Evolutionary conservation across 2,329 filamentous ascomycete genomes (phyloP), one percentile per base, ranked within the genome.

Genomic region (Hypoxylon sp.): DNA sequence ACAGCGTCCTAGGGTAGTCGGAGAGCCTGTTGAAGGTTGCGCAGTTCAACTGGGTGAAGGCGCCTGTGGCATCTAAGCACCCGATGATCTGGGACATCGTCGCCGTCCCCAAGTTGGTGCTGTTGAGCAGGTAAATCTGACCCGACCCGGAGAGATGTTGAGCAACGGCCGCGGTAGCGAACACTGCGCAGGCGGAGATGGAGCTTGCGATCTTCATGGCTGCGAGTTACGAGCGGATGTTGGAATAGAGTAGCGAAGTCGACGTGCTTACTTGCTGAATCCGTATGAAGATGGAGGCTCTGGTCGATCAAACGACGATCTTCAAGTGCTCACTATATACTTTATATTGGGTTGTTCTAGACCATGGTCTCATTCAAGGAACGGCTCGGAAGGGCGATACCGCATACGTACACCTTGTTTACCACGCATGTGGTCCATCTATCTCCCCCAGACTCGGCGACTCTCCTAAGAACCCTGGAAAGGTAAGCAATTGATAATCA

Each of bases 401-500:
- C 37, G 1, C 23, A 8, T 6, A 30, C 48, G 41, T 35, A 46
- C 41, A 29, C 17, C n/a, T n/a, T n/a, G n/a, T n/a, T n/a, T n/a
- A n/a, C n/a, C n/a, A n/a, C n/a, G n/a, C n/a, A n/a, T n/a, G n/a
- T n/a, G n/a, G n/a, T n/a, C n/a, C n/a, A n/a, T n/a, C n/a, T n/a
- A n/a, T n/a, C n/a, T n/a, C n/a, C n/a, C n/a, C 52, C 38, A 21
- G 37, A 32, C 26, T 27, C 15, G 48, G 37, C 41, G 21, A 49
- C 27, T 21, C 34, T n/a, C 15, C n/a, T 29, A 25, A 11, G 20
- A 8, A 29, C 15, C 12, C 11, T 23, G 19, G 21, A 9, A 21
- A 13, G 21, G 25, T 57, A 54, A 57, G 54, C 54, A 15, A 40
- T 57, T 57, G 51, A 21, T 57, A 57, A 57, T 51, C 45, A 38